A percentile compares a stretch with the other conserved stretches of the same genome.
These are phyloP conservation scores for Trametes gibbosa DNA, from an alignment of 768 basidiomycete species.

Conservation along the genomic window DNA sequence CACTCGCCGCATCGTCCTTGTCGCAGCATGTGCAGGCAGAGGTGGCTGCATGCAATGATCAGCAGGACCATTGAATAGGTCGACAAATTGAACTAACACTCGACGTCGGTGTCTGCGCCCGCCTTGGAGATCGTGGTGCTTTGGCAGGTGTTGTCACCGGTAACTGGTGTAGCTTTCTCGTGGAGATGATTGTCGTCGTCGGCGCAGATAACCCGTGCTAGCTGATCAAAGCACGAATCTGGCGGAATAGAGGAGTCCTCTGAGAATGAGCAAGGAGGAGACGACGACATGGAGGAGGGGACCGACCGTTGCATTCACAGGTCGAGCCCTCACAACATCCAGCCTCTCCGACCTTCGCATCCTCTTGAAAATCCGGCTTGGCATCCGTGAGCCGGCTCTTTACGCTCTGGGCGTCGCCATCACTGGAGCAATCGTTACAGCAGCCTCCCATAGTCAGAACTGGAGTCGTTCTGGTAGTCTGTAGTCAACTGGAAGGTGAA, in stretches of 20 bases:
- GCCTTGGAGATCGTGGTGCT: not conserved
- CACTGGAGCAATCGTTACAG: constrained; percentile 1
- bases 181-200: constrained; percentile 28
- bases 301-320: constrained; percentile 30
- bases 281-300: not conserved
- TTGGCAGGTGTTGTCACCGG: not conserved
- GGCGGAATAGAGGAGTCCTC: not conserved
- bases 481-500: no score
- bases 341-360: not conserved
- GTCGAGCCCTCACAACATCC: constrained; percentile 23
- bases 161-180: not conserved
- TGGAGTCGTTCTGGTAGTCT: not conserved
- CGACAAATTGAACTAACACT: not conserved
- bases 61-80: not conserved
- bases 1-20: not conserved
- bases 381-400: not conserved
- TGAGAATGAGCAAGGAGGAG: not conserved
- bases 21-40: constrained; percentile 7
- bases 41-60: not conserved
- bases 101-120: not conserved
- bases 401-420: constrained; percentile 9
- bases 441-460: constrained; percentile 5
- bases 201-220: constrained; percentile 28
- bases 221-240: constrained; percentile 28
- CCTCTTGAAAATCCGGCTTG: not conserved